Conservation (phyloP, 1,284 basidiomycete species). For the Ganoderma meredithae region DNA sequence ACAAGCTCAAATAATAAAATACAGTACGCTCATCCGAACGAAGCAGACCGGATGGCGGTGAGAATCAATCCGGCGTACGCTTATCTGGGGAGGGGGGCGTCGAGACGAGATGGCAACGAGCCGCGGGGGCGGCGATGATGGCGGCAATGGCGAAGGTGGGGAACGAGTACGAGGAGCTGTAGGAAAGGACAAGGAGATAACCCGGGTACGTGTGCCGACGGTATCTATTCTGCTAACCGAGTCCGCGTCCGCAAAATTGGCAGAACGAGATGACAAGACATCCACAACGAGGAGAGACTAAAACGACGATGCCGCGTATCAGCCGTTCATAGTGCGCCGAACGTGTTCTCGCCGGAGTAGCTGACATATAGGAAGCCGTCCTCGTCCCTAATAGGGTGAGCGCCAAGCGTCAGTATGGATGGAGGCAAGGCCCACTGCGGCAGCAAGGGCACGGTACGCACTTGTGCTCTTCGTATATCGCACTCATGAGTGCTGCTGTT, state of each 20-base stretch:
- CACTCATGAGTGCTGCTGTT: slow-evolving; percentile 97
- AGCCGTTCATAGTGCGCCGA: slow-evolving; percentile 58
- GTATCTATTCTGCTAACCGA: slow-evolving; percentile 31
- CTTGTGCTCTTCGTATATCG: slow-evolving; percentile 99
- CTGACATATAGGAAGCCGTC: slow-evolving; percentile 96
- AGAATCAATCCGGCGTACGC: slow-evolving; percentile 30
- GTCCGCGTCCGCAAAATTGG: slow-evolving; percentile 29
- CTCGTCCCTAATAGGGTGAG: slow-evolving; percentile 75
- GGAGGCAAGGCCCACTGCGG: neutral
- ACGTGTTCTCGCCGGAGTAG: slow-evolving; percentile 98
- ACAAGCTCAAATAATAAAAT: slow-evolving; percentile 37
- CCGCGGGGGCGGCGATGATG: slow-evolving; percentile 18
- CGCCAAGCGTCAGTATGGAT: neutral
- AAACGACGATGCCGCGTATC: neutral
- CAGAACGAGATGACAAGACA: slow-evolving; percentile 19
- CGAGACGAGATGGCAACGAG: slow-evolving; percentile 14
- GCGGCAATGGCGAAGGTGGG: slow-evolving; percentile 8
- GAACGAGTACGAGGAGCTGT: neutral
- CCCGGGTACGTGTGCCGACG: slow-evolving; percentile 28
- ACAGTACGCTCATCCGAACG: slow-evolving; percentile 35
- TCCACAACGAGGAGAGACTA: slow-evolving; percentile 4
- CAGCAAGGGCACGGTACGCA: slow-evolving; percentile 50
- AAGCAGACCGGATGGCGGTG: slow-evolving; percentile 35
- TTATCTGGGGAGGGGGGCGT: slow-evolving; percentile 19
- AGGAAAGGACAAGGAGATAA: slow-evolving; percentile 15